Base-by-base conservation (phyloP, 225 moss, liverwort and hornwort genomes). In the Neckera pumila region DNA sequence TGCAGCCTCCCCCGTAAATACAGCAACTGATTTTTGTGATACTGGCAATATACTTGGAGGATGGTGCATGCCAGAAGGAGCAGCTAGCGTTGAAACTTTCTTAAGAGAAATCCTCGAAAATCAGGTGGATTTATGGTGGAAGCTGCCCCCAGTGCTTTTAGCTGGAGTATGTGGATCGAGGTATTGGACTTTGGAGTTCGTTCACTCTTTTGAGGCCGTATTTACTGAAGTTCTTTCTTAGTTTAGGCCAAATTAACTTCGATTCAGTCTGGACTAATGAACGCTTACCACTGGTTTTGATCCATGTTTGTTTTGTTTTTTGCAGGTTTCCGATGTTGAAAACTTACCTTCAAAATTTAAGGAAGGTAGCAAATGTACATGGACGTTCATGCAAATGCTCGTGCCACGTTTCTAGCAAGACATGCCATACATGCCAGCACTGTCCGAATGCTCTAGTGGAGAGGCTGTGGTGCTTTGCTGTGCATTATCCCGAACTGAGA, bases 111-210 rank as follows among this genome's bases (percentile, higher is more conserved):
- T 92, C 58, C 58, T 92, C 33, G 87, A 85, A 40, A 88, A 64
- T 43, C 83, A 83, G 85, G 87, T 65, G 83, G 92, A 92, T 78
- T 65, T 94, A 45, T 94, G 92, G 91, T 94, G 94, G 92, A 86
- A 82, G 64, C 72, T 94, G 64, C 89, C 94, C 43, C 86, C 92
- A 42, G 89, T 92, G 63, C 92, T 92, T 84, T 63, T 92, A 77
- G 92, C 92, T 53, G 91, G 91, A 83, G 89, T 91, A 36, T 92
- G 91, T 85, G 74, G 70, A 85, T 79, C 91, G 36, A 88, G 94
- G 92, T 94, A 94, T 87, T 65, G 80, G 67, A 80, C 49, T 40
- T 42, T 31, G 30, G 34, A 72, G 28, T 33, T 82, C 21, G 17
- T 58, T 79, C 7, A 27, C 58, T 38, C 38, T 38, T 57, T 69